Percentiles rank a stretch among this genome's conserved stretches.
Conservation (phyloP, 352 stramenopile species). For the Pythium monospermum region DNA sequence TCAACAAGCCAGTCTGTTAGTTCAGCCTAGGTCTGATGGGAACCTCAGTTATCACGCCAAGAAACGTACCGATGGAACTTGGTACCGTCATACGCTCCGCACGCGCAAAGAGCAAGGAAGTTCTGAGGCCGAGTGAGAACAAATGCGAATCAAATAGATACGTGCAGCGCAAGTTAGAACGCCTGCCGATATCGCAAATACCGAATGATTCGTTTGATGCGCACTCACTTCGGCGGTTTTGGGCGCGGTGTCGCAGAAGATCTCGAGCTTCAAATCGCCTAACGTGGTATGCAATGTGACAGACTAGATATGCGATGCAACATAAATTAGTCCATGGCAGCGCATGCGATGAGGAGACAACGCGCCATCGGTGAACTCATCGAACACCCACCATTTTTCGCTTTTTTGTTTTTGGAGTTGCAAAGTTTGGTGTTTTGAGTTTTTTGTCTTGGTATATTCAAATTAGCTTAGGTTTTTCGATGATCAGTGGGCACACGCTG, state of each 20-base stretch:
- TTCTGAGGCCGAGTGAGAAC: slow-evolving; percentile 89
- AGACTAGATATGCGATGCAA: slow-evolving; percentile 53
- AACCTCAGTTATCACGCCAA: not conserved
- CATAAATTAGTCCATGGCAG: no score
- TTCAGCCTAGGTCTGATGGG: no score
- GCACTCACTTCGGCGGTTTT: slow-evolving; percentile 82
- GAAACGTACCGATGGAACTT: slow-evolving; percentile 80
- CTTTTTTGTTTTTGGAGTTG: not conserved
- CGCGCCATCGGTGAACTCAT: no score
- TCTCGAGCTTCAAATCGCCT: slow-evolving; percentile 96
- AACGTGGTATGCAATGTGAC: slow-evolving; percentile 94
- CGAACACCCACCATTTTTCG: not conserved
- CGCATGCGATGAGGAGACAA: no score
- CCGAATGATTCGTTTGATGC: no score
- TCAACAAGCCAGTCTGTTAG: no score
- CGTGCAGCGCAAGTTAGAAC: not conserved
- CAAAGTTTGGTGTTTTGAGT: no score
- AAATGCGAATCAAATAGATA: no score
- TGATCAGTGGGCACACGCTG: no score
- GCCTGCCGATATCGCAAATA: not conserved
- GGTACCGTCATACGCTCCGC: slow-evolving; percentile 87
- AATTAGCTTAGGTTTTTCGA: no score
- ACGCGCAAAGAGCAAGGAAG: slow-evolving; percentile 94
- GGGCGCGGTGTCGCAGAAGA: slow-evolving; percentile 94
- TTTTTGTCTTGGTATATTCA: no score